Evolutionary conservation across 202 grass and related monocot genomes (phyloP), one percentile per base, ranked within the genome.

Genomic region (Saccharum hybrid): DNA sequence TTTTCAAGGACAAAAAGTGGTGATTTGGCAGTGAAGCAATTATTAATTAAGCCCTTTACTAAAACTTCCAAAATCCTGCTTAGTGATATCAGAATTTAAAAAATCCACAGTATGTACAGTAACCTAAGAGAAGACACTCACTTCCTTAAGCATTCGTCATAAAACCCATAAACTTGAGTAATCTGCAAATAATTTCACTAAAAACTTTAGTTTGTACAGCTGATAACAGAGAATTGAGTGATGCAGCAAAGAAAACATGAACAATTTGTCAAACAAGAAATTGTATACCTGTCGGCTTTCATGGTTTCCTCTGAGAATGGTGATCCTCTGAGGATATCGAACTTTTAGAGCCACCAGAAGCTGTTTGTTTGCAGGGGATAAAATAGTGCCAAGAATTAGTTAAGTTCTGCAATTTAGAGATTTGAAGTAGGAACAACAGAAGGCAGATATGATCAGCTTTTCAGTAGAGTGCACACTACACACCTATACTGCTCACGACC

Each of bases 91-190:
- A 76, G 38, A 28, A 1, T 7, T 81, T 48, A 61, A 34, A 30
- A 60, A 60, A 23, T 0, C 0, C n/a, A 60, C 21, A 4, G 3
- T 60, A 60, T 23, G 56, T 81, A 92, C 2, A 72, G 15, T 16
- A 77, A 72, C 19, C 68, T 49, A 86, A 80, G 39, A 21, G 74
- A 71, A 83, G 12, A 66, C 51, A 89, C 93, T 94, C 83, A 99
- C 97, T 99, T 99, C 84, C 96, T 88, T 77, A 99, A 87, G 79
- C 97, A 99, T 75, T 99, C 97, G 1, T 99, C 97, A 28, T 99
- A 99, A 72, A 99, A 99, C 66, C 97, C 97, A 86, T 99, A 99
- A 82, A 99, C 96, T 85, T 99, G 96, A 49, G 96, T 96, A 81
- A 99, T 96, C 93, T 99, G 91, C 79, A 93, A 88, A 73, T 68